Conservation (phyloP, 2,329 filamentous ascomycete species). For the Fusarium albosuccineum region DNA sequence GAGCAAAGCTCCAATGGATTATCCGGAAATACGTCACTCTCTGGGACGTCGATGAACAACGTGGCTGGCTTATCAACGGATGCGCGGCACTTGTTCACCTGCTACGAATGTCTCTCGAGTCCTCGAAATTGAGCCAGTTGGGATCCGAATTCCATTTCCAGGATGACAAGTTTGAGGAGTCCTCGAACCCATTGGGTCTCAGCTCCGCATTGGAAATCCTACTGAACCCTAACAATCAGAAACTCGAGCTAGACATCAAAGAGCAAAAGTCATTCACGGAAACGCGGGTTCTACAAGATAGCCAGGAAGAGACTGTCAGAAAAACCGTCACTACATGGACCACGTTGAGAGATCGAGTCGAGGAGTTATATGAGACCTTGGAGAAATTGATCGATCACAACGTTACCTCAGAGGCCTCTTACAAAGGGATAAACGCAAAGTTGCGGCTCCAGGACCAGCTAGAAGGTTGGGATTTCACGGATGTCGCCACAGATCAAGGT, state of each 20-base stretch:
- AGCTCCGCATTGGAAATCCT: neutral
- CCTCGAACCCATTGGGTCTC: neutral
- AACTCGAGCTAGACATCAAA: neutral
- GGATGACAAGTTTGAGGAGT: neutral
- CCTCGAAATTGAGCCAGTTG: neutral
- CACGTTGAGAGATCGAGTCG: neutral
- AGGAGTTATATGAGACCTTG: neutral
- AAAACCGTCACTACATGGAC: neutral
- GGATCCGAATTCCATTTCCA: neutral
- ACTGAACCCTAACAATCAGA: neutral
- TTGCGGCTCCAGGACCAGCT: neutral
- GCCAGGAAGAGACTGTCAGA: neutral
- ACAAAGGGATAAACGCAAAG: neutral
- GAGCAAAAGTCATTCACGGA: neutral
- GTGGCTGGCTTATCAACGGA: constrained; percentile 7
- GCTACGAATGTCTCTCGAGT: accelerated
- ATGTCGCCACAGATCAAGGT: neutral
- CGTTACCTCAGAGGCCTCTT: neutral
- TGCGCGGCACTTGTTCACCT: neutral
- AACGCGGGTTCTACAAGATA: neutral
- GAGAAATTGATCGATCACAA: neutral
- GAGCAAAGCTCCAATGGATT: neutral
- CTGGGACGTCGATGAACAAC: neutral
- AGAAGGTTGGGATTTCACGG: neutral
- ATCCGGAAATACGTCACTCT: neutral